Base-by-base conservation (phyloP, 371 early-diverging fungal genomes). In the Paramicrosporidium saccamoebae region DNA sequence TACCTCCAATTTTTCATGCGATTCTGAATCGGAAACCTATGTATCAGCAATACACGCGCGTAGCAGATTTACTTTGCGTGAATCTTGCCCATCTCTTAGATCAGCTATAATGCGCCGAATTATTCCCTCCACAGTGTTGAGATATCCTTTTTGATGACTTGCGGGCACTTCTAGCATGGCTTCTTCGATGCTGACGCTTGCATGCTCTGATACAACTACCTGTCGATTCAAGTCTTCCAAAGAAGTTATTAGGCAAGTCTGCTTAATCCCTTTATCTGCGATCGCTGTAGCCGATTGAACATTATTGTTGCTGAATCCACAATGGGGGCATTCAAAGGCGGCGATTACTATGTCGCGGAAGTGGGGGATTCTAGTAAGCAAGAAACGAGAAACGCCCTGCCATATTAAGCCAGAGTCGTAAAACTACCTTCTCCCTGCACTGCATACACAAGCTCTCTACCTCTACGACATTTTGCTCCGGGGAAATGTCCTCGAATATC, bases 301-400 rank as follows among this genome's bases (percentile, higher is more conserved):
- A 42, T 79, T 81, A 41, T 74, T 86, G 44, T 77, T 77, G 27
- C 51, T 50, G 37, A 58, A 52, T 4, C 65, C 66, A 41, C 88
- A 86, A 48, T 79, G 77, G 18, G 65, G 60, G 38, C 88, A 86
- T 35, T 81, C 72, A 36, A 86, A 86, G 12, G 78, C 72, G 71
- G 73, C 71, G 16, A 86, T 35, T 25, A 84, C 63, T 18, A 86
- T 55, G 29, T 81, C 81, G 27, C 68, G 61, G 48, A 82, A 86
- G 41, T 84, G 77, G 19, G 88, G 84, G 30, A 86, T 72, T 33
- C 59, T 62, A 14, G 84, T 81, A 23, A 81, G 52, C 20, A 86
- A 50, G 16, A 82, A 42, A 15, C 68, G 52, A 17, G 82, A 78
- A 8, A 39, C 56, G 32, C 84, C 84, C 65, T 66, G 36, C 9